Evolutionary conservation across 2,329 filamentous ascomycete genomes (phyloP).

Genomic region (Fulvia fulva): DNA sequence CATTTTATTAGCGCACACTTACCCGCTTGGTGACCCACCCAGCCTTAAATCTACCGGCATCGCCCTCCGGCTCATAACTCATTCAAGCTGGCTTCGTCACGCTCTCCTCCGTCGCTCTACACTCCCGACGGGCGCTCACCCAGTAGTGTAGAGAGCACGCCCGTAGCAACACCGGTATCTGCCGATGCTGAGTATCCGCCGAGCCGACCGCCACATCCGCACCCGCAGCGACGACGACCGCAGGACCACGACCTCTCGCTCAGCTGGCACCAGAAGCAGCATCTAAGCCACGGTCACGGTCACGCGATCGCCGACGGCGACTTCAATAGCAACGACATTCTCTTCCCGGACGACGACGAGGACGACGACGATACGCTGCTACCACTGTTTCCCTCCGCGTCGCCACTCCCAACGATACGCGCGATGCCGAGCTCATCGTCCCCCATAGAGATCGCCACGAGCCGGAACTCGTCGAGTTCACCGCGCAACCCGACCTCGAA

Average conservation of each 20-base stretch:
- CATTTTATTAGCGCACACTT: slow-evolving; percentile 2
- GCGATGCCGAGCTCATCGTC: slow-evolving; percentile 52
- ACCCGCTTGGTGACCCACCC: slow-evolving; percentile 7
- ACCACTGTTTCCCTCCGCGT: slow-evolving; percentile 23
- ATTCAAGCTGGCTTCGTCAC: slow-evolving; percentile 7
- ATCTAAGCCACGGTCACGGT: slow-evolving; percentile 8
- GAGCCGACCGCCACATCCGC: not conserved
- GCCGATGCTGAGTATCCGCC: not conserved
- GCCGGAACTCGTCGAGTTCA: slow-evolving; percentile 51
- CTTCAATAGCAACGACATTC: slow-evolving; percentile 30
- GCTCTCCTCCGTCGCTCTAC: slow-evolving; percentile 16
- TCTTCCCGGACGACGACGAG: slow-evolving; percentile 30
- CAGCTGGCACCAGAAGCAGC: slow-evolving; percentile 16
- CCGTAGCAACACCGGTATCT: slow-evolving; percentile 25
- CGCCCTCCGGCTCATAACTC: slow-evolving; percentile 3
- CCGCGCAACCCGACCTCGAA: slow-evolving; percentile 61
- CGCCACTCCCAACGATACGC: slow-evolving; percentile 22
- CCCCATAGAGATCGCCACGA: slow-evolving; percentile 58
- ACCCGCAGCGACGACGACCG: slow-evolving; percentile 1
- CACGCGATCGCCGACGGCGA: slow-evolving; percentile 25
- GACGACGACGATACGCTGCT: slow-evolving; percentile 13
- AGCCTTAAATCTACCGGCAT: slow-evolving; percentile 11
- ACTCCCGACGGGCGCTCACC: slow-evolving; percentile 17
- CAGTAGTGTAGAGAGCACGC: slow-evolving; percentile 27
- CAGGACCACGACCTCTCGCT: slow-evolving; percentile 19